These are phyloP conservation scores for Athelia sp. DNA, from an alignment of 1,284 basidiomycete species.

Conservation along the genomic window DNA sequence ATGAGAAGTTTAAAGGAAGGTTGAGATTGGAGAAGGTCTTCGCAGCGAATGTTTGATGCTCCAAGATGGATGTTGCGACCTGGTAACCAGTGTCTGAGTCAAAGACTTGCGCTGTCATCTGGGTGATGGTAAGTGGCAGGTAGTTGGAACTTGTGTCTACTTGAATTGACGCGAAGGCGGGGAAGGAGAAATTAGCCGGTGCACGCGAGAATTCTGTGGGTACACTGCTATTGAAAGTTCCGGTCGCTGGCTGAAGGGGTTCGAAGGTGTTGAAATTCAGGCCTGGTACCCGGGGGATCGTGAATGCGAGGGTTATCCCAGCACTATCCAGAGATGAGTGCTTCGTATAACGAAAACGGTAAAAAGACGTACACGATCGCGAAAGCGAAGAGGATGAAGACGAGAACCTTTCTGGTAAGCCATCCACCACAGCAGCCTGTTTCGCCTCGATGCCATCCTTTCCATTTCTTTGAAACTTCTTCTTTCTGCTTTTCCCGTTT, in stretches of 20 bases:
- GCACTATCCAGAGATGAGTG: conserved; percentile 36
- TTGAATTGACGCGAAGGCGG: conserved; percentile 66
- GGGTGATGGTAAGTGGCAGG: conserved; percentile 68
- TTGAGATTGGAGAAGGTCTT: conserved; percentile 56
- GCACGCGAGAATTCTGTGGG: conserved; percentile 61
- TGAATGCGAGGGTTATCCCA: conserved; percentile 67
- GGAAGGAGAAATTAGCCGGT: conserved; percentile 85
- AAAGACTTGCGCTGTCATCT: conserved; percentile 59
- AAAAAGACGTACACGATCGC: conserved; percentile 54
- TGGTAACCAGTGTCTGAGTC: conserved; percentile 59
- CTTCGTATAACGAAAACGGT: conserved; percentile 2
- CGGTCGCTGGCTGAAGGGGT: conserved; percentile 59
- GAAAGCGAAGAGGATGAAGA: conserved; percentile 62
- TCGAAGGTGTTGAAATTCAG: conserved; percentile 55
- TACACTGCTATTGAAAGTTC: conserved; percentile 46
- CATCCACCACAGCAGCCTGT: conserved; percentile 72
- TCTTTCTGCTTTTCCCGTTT: conserved; percentile 56
- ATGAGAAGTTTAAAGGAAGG: conserved; percentile 78
- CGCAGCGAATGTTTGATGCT: conserved; percentile 53
- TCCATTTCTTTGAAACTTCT: conserved; percentile 51
- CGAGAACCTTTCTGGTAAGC: conserved; percentile 67
- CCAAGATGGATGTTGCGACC: conserved; percentile 63
- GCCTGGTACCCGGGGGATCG: conserved; percentile 73
- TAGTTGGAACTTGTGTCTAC: conserved; percentile 69
- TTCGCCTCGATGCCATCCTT: conserved; percentile 68